These are phyloP conservation scores for Lentinula guzmanii DNA, from an alignment of 768 basidiomycete species.

Conservation along the genomic window DNA sequence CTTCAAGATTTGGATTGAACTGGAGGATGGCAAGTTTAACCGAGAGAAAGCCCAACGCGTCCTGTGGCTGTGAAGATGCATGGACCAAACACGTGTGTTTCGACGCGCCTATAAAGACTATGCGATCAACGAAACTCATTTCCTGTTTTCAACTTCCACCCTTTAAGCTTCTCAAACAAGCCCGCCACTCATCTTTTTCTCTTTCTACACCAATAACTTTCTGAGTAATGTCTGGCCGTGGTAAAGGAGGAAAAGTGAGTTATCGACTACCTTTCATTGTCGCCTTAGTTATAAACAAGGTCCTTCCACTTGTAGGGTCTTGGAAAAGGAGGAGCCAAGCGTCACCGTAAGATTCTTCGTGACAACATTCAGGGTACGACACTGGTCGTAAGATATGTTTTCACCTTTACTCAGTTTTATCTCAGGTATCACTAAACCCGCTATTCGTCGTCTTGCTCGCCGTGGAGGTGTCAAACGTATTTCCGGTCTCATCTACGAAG, in stretches of 20 bases:
- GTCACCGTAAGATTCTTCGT: conserved; percentile 8
- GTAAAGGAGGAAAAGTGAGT: conserved; percentile 6
- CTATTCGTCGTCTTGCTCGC: conserved; percentile 7
- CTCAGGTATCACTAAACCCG: conserved; percentile 7
- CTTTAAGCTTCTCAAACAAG: background rate
- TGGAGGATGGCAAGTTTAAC: too few relatives aligned
- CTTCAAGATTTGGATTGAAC: too few relatives aligned
- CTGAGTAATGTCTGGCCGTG: conserved; percentile 5
- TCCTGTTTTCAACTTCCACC: background rate
- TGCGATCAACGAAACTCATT: background rate
- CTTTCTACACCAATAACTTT: background rate
- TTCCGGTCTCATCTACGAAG: conserved; percentile 6
- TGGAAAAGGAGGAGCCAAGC: conserved; percentile 7
- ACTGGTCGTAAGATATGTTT: too few relatives aligned
- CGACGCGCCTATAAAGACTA: background rate
- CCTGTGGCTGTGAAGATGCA: background rate
- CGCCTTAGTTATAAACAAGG: background rate
- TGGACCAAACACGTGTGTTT: background rate
- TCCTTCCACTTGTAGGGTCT: background rate
- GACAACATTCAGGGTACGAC: conserved; percentile 5
- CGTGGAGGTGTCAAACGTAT: conserved; percentile 8
- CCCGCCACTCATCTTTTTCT: background rate
- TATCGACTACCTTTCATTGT: background rate
- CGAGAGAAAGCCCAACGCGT: background rate
- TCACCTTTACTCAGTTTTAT: background rate